phyloP scores from a whole-genome alignment of 208 protist species.

The Vickermania spadyakhi region DNA sequence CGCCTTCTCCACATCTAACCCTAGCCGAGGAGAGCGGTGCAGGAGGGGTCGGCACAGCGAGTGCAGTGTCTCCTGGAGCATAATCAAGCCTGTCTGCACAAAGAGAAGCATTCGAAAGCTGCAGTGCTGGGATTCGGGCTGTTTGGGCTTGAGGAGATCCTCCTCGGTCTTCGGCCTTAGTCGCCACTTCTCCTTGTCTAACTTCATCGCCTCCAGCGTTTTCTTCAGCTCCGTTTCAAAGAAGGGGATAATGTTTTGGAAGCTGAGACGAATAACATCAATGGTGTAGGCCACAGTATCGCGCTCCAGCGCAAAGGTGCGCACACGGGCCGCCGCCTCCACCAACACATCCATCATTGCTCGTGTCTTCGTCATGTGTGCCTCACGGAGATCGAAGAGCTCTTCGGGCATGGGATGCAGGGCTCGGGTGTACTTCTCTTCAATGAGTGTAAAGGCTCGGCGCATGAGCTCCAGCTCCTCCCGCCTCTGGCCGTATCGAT shows the following conservation, averaged over 20 bases:
- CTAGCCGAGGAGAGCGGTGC: conserved; percentile 32
- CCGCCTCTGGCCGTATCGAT: conserved; percentile 22
- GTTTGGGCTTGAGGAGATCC: conserved; percentile 40
- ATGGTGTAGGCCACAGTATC: conserved; percentile 39
- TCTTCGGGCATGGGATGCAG: conserved; percentile 60
- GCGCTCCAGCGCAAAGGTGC: conserved; percentile 35
- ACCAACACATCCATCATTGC: conserved; percentile 48
- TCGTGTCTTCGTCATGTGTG: conserved; percentile 76
- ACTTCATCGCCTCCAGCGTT: conserved; percentile 43
- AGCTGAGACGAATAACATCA: conserved; percentile 33
- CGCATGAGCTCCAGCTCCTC: conserved; percentile 53
- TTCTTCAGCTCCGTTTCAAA: conserved; percentile 69
- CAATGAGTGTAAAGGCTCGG: conserved; percentile 58
- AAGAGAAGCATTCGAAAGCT: conserved; percentile 81
- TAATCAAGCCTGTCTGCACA: conserved; percentile 72
- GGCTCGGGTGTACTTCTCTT: conserved; percentile 72
- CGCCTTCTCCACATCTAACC: conserved; percentile 47
- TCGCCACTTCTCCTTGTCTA: conserved; percentile 67
- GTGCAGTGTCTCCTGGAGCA: conserved; percentile 36
- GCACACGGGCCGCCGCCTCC: conserved; percentile 49
- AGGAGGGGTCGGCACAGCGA: conserved; percentile 45
- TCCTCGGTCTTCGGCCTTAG: conserved; percentile 53
- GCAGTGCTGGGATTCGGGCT: conserved; percentile 73
- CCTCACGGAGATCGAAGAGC: conserved; percentile 69
- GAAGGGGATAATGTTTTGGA: conserved; percentile 39